Base-by-base conservation (phyloP, 331 rosid species). In the Spiraea crenata region DNA sequence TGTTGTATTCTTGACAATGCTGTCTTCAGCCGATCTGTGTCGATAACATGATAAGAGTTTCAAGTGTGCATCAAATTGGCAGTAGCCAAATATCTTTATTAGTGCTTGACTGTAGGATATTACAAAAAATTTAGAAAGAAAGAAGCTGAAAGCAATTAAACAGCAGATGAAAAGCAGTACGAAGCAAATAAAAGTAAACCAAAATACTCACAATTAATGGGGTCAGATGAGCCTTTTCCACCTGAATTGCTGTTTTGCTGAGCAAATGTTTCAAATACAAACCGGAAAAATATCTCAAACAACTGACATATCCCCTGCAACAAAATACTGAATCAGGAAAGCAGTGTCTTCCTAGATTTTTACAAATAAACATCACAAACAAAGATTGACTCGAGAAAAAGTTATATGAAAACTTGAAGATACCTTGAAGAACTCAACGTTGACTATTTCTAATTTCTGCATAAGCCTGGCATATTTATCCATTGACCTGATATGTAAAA, bases 401-500 rank as follows among this genome's bases (percentile, higher is more conserved):
- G 77, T 55, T 67, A 42, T 52, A 48, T 66, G 66, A 55, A 73
- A 61, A 37, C 71, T 72, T 82, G 42, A 58, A 70, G 57, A 65
- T 76, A 95, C 99, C 98, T 85, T 91, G 79, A 95, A 95, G 76
- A 95, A 86, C 82, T 95, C 99, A 67, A 89, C 86, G 52, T 89
- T 88, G 49, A 89, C 85, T 76, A 89, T 84, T 77, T 86, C 96
- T 67, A 95, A 80, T 84, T 89, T 95, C 87, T 88, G 99, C 96
- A 89, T 95, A 71, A 95, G 96, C 87, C 96, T 91, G 73, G 96
- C 96, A 80, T 95, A 91, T 83, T 95, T 95, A 82, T 95, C 99
- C 98, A 95, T 91, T 52, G 90, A 88, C 87, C 99, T 95, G 83
- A 71, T 57, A 79, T 66, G 77, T 66, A 72, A 79, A 75, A 63